These are phyloP conservation scores for Purshia tridentata DNA, from an alignment of 306 rosid genomes.

Conservation along the genomic window DNA sequence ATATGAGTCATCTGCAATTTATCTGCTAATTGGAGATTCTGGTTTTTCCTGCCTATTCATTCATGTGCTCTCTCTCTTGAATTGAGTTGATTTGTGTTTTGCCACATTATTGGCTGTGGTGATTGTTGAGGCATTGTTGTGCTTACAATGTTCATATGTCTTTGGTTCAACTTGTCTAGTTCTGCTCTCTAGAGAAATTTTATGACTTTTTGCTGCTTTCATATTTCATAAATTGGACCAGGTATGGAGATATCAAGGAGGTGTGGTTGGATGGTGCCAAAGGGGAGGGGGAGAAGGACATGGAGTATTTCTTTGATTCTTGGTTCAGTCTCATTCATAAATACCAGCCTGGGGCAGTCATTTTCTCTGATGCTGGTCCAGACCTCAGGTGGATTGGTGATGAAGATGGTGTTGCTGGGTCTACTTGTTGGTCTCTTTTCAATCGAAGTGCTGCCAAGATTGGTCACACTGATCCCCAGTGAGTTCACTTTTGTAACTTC, in stretches of 20 bases:
- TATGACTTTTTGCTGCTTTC: not conserved
- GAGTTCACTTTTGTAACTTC: constrained; percentile 41
- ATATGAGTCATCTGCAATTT: not conserved
- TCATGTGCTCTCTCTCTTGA: not conserved
- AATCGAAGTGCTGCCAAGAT: constrained; percentile 50
- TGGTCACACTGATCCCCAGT: constrained; percentile 46
- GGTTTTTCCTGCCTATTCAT: not conserved
- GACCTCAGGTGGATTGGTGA: constrained; percentile 85
- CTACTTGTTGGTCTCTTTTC: constrained; percentile 87
- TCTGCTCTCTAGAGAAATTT: not conserved
- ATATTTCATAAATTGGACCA: constrained; percentile 28
- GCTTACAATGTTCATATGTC: not conserved
- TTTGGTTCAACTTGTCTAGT: not conserved
- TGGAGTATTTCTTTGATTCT: constrained; percentile 67
- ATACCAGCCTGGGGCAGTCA: constrained; percentile 75
- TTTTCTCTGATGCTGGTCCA: constrained; percentile 83
- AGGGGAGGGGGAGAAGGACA: constrained; percentile 70
- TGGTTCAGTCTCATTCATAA: constrained; percentile 85
- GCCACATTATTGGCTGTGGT: not conserved
- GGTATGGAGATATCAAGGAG: constrained; percentile 72
- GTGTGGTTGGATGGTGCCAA: constrained; percentile 86
- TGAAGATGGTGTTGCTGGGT: constrained; percentile 62
- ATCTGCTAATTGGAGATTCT: not conserved
- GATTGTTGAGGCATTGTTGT: not conserved
- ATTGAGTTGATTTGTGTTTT: not conserved